Conservation (phyloP, 306 rosid genomes). For the Astragalus glycyphyllos region DNA sequence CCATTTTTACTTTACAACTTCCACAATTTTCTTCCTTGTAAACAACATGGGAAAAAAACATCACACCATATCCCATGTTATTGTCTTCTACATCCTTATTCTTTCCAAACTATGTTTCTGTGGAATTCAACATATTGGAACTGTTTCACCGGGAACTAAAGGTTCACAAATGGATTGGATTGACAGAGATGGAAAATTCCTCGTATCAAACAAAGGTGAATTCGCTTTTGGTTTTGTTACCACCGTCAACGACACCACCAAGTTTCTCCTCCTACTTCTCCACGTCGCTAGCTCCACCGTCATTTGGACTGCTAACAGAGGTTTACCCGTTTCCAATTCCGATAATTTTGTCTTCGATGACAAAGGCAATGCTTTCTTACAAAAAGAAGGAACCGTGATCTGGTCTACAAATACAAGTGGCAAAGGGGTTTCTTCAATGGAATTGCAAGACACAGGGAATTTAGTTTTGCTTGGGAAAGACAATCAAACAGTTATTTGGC, state of each 20-base stretch:
- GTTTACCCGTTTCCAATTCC: conserved; percentile 66
- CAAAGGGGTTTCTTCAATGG: conserved; percentile 66
- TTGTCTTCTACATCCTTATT: conserved; percentile 15
- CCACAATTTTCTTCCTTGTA: conserved; percentile 3
- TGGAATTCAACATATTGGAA: conserved; percentile 47
- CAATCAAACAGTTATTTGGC: conserved; percentile 60
- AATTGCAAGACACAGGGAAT: conserved; percentile 74
- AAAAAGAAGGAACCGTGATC: conserved; percentile 52
- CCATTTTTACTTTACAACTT: conserved; percentile 23
- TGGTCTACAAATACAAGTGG: conserved; percentile 68
- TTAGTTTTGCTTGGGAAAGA: conserved; percentile 65
- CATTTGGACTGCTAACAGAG: conserved; percentile 84
- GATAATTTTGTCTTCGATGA: conserved; percentile 69
- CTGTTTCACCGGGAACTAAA: conserved; percentile 51
- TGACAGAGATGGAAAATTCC: conserved; percentile 66
- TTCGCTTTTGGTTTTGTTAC: conserved; percentile 69
- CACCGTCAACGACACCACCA: conserved; percentile 52
- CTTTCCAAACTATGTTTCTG: conserved; percentile 48
- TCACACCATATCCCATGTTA: not conserved
- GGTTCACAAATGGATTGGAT: conserved; percentile 77
- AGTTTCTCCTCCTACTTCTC: conserved; percentile 57
- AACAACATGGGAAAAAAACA: conserved; percentile 51
- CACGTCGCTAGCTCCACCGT: conserved; percentile 43
- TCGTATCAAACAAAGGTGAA: conserved; percentile 52
- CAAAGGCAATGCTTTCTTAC: conserved; percentile 61